A percentile compares a stretch with the other conserved stretches of the same genome.
These are phyloP conservation scores for Inga oerstediana DNA, from an alignment of 306 rosid species.

Conservation along the genomic window DNA sequence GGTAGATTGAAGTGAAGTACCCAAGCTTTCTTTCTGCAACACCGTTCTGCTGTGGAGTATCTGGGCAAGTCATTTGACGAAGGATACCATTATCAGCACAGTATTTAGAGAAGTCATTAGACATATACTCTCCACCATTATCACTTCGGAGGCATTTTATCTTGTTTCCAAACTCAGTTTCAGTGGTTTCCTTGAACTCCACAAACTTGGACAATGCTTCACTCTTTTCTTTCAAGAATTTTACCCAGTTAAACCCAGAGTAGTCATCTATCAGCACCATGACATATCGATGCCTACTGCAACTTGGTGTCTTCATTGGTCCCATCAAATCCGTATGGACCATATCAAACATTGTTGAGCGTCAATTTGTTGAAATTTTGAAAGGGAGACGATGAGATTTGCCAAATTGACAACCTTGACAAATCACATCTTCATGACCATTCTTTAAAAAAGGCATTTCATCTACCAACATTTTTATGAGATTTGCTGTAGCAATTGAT, in stretches of 20 bases:
- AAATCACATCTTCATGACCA: too few species aligned
- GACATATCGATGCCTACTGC: neutral
- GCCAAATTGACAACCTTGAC: neutral
- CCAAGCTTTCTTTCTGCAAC: neutral
- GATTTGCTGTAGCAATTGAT: neutral
- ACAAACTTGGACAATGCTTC: constrained; percentile 17
- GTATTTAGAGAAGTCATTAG: neutral
- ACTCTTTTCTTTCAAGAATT: neutral
- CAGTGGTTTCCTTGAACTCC: neutral
- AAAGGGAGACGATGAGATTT: neutral
- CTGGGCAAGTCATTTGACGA: neutral
- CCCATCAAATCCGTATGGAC: neutral
- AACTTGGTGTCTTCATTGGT: neutral
- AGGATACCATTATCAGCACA: neutral
- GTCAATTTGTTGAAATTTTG: neutral
- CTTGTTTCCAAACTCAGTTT: neutral
- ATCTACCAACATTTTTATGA: neutral
- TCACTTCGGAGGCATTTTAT: neutral
- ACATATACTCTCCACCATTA: neutral
- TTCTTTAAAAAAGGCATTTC: neutral
- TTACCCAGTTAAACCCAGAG: neutral
- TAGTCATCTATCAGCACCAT: constrained; percentile 1
- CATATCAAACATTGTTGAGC: neutral
- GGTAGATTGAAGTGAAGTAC: neutral
- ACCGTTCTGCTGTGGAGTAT: constrained; percentile 18